Conservation (phyloP, 2,329 filamentous ascomycete species). For the Capronia epimyces region DNA sequence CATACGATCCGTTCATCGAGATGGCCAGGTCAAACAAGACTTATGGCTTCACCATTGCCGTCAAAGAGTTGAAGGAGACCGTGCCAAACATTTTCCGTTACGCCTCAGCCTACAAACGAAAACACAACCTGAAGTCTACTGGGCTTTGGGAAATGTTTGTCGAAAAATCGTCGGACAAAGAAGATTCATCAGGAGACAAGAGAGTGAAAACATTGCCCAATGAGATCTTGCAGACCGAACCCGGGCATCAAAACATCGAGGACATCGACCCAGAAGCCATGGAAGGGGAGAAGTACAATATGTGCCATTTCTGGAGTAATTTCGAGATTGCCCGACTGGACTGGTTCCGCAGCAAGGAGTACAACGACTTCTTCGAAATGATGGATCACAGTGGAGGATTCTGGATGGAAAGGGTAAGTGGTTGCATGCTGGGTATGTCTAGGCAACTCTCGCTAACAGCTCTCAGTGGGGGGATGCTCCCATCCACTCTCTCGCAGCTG, state of each 20-base stretch:
- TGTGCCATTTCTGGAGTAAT: slow-evolving; percentile 99
- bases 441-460: slow-evolving; percentile 29
- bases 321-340: slow-evolving; percentile 93
- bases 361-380: slow-evolving; percentile 97
- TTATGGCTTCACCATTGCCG: slow-evolving; percentile 96
- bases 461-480: slow-evolving; percentile 93
- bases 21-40: slow-evolving; percentile 96
- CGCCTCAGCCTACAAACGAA: slow-evolving; percentile 92
- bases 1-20: slow-evolving; percentile 92
- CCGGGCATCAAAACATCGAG: slow-evolving; percentile 63
- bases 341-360: slow-evolving; percentile 96
- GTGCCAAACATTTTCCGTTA: slow-evolving; percentile 99
- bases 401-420: slow-evolving; percentile 94
- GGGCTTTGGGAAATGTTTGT: slow-evolving; percentile 99
- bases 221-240: slow-evolving; percentile 72
- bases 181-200: slow-evolving; percentile 49
- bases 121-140: slow-evolving; percentile 82
- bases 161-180: slow-evolving; percentile 59
- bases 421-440: slow-evolving; percentile 8
- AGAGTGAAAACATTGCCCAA: slow-evolving; percentile 69
- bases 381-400: slow-evolving; percentile 98
- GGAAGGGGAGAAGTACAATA: slow-evolving; percentile 98
- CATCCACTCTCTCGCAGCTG: slow-evolving; percentile 93
- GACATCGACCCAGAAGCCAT: slow-evolving; percentile 87
- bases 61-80: slow-evolving; percentile 95